Evolutionary conservation across 805 yeast species (phyloP).

Genomic region (Kazachstania kunashirensis): DNA sequence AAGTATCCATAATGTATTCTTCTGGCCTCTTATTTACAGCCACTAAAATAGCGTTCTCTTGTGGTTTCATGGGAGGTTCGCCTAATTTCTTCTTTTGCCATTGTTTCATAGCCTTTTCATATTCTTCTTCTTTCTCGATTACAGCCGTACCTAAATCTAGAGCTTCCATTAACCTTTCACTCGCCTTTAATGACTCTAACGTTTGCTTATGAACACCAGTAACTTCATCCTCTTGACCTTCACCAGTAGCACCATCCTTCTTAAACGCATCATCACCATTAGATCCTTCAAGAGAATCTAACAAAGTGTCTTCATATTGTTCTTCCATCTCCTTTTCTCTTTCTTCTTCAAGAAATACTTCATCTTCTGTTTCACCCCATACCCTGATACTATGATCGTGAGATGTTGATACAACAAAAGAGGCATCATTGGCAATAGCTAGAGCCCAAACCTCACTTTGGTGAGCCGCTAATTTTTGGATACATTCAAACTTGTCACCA

Average conservation of each 20-base stretch:
- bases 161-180: conserved; percentile 88
- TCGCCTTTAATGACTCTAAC: conserved; percentile 84
- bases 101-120: conserved; percentile 33
- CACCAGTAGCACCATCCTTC: conserved; percentile 33
- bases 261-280: conserved; percentile 34
- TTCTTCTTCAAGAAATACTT: conserved; percentile 95
- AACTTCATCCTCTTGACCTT: conserved; percentile 42
- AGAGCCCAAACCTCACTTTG: conserved; percentile 92
- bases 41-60: conserved; percentile 58
- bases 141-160: conserved; percentile 74
- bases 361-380: conserved; percentile 92
- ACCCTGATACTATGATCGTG: conserved; percentile 89
- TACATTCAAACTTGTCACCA: conserved; percentile 91
- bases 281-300: conserved; percentile 59
- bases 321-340: conserved; percentile 93
- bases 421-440: conserved; percentile 65
- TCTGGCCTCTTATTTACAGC: conserved; percentile 68
- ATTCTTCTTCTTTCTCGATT: conserved; percentile 45
- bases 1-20: conserved; percentile 64
- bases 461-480: conserved; percentile 79
- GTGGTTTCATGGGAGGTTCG: conserved; percentile 49
- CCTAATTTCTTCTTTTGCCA: conserved; percentile 37
- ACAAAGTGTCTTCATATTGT: conserved; percentile 69
- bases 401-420: conserved; percentile 67
- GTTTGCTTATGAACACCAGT: conserved; percentile 72